Conservation (phyloP, 2,329 filamentous ascomycete species). For the Cladosporium oxysporum region DNA sequence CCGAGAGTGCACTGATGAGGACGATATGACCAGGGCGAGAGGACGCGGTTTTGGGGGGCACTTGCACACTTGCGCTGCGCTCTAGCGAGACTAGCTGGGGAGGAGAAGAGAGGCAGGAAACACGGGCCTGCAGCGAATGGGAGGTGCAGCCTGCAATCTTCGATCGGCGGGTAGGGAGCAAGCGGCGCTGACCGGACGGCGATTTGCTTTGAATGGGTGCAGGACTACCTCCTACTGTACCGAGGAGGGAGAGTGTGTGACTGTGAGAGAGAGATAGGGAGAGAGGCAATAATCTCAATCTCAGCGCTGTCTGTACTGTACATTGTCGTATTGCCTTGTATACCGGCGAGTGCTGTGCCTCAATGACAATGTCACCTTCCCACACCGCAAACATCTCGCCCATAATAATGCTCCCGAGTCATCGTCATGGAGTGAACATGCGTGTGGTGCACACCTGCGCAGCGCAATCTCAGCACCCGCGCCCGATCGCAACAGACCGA, state of each 20-base stretch:
- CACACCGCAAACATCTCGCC: too few relatives aligned
- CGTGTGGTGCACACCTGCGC: neutral
- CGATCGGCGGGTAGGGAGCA: constrained; percentile 14
- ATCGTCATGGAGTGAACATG: neutral
- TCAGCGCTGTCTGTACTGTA: too few relatives aligned
- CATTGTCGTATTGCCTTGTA: too few relatives aligned
- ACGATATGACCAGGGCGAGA: neutral
- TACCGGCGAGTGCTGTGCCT: too few relatives aligned
- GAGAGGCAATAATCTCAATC: neutral
- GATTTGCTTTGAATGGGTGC: constrained; percentile 8
- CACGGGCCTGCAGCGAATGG: constrained; percentile 7
- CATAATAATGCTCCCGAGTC: neutral
- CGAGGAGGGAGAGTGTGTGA: neutral
- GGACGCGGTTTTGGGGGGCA: constrained; percentile 5
- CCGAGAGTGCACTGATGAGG: constrained; percentile 7
- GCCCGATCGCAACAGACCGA: constrained; percentile 8
- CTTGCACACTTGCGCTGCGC: neutral
- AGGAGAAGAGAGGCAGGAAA: neutral
- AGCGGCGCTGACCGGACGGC: neutral
- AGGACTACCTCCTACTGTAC: neutral
- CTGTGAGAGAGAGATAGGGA: too few relatives aligned
- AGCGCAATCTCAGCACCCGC: constrained; percentile 9
- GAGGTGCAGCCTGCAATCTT: constrained; percentile 16
- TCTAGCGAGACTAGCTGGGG: neutral
- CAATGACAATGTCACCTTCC: too few relatives aligned